Evolutionary conservation across 805 yeast species (phyloP).

Genomic region (Saitoella complicata): DNA sequence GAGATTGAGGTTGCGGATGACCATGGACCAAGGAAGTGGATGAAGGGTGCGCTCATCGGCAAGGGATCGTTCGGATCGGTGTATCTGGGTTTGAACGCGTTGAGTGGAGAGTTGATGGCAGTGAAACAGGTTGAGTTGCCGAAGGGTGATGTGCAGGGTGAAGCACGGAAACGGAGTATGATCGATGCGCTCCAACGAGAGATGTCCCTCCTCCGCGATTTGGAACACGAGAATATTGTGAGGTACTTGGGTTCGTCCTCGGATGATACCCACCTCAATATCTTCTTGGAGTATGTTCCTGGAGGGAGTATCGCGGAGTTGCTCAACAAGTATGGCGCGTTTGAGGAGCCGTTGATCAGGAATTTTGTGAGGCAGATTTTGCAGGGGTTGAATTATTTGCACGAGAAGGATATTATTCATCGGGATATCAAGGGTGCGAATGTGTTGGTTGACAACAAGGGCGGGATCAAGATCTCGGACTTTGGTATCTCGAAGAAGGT

Average conservation of each 20-base stretch:
- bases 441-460: constrained; percentile 62
- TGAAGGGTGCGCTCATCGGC: constrained; percentile 84
- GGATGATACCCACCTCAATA: constrained; percentile 55
- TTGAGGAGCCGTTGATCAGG: constrained; percentile 59
- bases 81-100: constrained; percentile 75
- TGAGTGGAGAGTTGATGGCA: constrained; percentile 92
- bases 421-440: constrained; percentile 84
- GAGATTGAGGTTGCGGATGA: constrained; percentile 22
- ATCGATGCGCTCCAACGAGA: constrained; percentile 66
- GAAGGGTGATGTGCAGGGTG: constrained; percentile 17
- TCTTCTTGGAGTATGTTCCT: constrained; percentile 62
- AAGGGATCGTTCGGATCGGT: constrained; percentile 93
- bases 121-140: constrained; percentile 75
- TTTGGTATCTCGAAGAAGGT: constrained; percentile 66
- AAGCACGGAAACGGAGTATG: constrained; percentile 34
- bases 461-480: constrained; percentile 70
- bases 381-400: constrained; percentile 58
- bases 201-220: constrained; percentile 54
- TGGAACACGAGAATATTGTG: constrained; percentile 85
- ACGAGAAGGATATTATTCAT: constrained; percentile 60
- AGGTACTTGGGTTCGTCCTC: constrained; percentile 78
- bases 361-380: constrained; percentile 63
- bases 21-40: constrained; percentile 65
- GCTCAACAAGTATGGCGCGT: constrained; percentile 48
- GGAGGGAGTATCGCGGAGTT: constrained; percentile 58